Conservation (phyloP, 2,329 filamentous ascomycete genomes). For the Pyricularia sp. region DNA sequence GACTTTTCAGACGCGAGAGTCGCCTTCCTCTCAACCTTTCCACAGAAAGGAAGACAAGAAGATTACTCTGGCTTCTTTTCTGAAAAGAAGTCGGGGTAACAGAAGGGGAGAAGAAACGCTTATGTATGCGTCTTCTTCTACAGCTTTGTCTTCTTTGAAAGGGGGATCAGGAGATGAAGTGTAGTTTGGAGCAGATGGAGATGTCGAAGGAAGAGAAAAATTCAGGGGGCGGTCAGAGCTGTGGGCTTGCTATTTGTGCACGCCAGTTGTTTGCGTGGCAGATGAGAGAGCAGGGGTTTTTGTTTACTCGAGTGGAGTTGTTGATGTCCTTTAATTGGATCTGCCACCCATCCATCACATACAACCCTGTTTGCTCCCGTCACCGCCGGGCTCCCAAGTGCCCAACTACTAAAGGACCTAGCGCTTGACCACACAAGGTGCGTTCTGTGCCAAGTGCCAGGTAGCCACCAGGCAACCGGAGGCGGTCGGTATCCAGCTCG, state of each 20-base stretch:
- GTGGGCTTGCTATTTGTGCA: constrained; percentile 3
- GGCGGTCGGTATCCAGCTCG: not conserved
- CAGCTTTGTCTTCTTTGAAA: constrained; percentile 16
- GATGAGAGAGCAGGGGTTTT: constrained; percentile 4
- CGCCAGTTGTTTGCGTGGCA: constrained; percentile 3
- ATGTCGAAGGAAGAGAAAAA: constrained; percentile 1
- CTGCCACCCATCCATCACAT: not conserved
- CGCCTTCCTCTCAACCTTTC: constrained; percentile 35
- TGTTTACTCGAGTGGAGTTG: constrained; percentile 3
- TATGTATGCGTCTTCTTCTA: constrained; percentile 24
- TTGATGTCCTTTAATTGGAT: constrained; percentile 4
- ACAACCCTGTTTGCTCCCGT: not conserved
- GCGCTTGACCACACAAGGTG: not conserved
- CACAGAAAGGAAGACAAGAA: constrained; percentile 55
- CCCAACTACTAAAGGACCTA: not conserved
- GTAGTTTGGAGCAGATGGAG: not conserved
- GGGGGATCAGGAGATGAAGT: constrained; percentile 2
- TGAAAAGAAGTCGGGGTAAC: constrained; percentile 39
- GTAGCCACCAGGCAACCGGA: constrained; percentile 3
- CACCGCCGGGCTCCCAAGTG: not conserved
- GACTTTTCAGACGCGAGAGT: constrained; percentile 52
- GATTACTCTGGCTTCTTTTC: constrained; percentile 37
- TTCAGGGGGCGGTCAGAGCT: not conserved
- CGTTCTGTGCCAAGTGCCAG: not conserved
- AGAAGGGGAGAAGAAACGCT: constrained; percentile 24